Percentiles rank a stretch among this genome's conserved stretches.
These are phyloP conservation scores for Ophiostoma australiae DNA, from an alignment of 2,329 filamentous ascomycete species.

Conservation along the genomic window DNA sequence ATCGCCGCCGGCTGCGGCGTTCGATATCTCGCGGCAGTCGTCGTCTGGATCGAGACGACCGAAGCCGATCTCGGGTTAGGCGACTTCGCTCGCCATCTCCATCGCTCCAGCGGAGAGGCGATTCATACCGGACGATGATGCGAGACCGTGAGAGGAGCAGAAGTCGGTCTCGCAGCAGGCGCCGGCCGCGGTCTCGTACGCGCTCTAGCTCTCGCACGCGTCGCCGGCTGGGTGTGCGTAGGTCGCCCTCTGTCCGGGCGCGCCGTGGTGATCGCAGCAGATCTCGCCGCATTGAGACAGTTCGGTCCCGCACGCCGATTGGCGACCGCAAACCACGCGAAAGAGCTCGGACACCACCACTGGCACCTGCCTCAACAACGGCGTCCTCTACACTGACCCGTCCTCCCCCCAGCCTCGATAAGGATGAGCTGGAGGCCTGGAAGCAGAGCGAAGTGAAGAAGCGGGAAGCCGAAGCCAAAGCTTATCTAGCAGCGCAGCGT, in stretches of 20 bases:
- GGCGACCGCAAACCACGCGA: slow-evolving; percentile 1
- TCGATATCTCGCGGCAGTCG: slow-evolving; percentile 32
- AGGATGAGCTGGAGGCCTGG: slow-evolving; percentile 51
- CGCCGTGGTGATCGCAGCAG: slow-evolving; percentile 4
- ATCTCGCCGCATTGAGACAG: neutral
- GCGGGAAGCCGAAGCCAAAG: slow-evolving; percentile 59
- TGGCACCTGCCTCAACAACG: neutral
- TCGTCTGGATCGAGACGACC: slow-evolving; percentile 18
- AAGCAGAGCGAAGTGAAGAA: slow-evolving; percentile 59
- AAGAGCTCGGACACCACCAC: slow-evolving; percentile 21
- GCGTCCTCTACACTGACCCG: slow-evolving; percentile 30
- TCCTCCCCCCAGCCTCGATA: slow-evolving; percentile 40
- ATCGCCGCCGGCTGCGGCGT: slow-evolving; percentile 26
- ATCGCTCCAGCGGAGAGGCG: slow-evolving; percentile 21
- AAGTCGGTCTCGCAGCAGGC: slow-evolving; percentile 18
- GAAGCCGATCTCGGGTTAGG: slow-evolving; percentile 21
- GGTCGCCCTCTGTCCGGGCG: slow-evolving; percentile 14
- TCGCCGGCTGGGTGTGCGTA: neutral
- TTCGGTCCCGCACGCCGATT: neutral
- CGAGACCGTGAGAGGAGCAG: slow-evolving; percentile 21
- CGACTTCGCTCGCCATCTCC: slow-evolving; percentile 23
- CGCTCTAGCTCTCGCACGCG: slow-evolving; percentile 16
- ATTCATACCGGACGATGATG: slow-evolving; percentile 16
- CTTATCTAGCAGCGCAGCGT: slow-evolving; percentile 57
- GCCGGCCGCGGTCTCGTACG: slow-evolving; percentile 16